phyloP scores from a whole-genome alignment of 1,139 yeast genomes.

The Nakaseomyces kungkrabaensis region DNA sequence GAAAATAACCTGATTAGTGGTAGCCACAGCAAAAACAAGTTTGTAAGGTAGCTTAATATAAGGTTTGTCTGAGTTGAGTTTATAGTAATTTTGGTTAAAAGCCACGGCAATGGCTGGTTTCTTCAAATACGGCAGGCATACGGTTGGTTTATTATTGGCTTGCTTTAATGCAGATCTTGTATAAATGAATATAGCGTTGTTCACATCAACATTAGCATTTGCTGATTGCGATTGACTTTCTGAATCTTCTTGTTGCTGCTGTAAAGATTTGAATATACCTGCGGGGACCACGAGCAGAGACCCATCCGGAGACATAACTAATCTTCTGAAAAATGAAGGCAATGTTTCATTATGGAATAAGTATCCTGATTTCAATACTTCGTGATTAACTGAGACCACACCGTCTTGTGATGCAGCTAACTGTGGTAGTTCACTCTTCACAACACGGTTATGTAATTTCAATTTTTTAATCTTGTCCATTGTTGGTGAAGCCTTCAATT shows the following conservation, averaged over 20 bases:
- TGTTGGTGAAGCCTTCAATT: not conserved
- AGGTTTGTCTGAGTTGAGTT: conserved; percentile 20
- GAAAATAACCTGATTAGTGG: conserved; percentile 74
- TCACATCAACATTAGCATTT: conserved; percentile 11
- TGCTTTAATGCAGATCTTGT: conserved; percentile 50
- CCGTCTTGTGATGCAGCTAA: not conserved
- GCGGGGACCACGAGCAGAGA: conserved; percentile 70
- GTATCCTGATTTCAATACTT: conserved; percentile 30
- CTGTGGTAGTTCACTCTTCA: conserved; percentile 19
- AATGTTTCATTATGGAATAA: conserved; percentile 78
- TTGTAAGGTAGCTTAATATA: conserved; percentile 53
- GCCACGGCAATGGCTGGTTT: conserved; percentile 79
- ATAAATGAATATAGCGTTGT: conserved; percentile 69
- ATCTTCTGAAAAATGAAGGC: conserved; percentile 79
- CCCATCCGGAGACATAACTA: conserved; percentile 87
- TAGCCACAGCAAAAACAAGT: conserved; percentile 86
- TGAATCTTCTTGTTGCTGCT: conserved; percentile 4
- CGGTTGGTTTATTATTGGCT: conserved; percentile 48
- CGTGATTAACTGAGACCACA: not conserved
- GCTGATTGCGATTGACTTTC: not conserved
- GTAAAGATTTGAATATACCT: conserved; percentile 44
- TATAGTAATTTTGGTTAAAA: conserved; percentile 61
- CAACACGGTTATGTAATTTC: conserved; percentile 21
- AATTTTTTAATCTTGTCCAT: conserved; percentile 9
- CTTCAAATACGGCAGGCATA: conserved; percentile 65